Evolutionary conservation across 805 yeast genomes (phyloP).

Genomic region (Candida qinlingensis): DNA sequence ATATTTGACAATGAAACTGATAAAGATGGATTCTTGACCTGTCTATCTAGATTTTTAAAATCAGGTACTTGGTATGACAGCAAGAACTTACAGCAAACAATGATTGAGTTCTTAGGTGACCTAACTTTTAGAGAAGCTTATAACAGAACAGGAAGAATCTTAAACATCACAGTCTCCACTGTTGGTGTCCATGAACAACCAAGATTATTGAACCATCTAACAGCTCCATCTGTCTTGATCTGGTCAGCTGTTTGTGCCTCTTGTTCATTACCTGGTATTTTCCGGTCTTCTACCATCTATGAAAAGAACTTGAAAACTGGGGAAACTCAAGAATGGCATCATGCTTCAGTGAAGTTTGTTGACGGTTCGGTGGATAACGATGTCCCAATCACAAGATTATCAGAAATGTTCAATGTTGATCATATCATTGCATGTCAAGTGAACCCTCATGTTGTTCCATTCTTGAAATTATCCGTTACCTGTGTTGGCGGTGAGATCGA

Average conservation of each 20-base stretch:
- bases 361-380: constrained; percentile 97
- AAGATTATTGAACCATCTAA: constrained; percentile 67
- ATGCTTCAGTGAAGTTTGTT: constrained; percentile 70
- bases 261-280: constrained; percentile 89
- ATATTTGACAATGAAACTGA: constrained; percentile 40
- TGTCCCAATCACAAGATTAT: constrained; percentile 80
- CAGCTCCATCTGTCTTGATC: constrained; percentile 75
- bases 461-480: constrained; percentile 61
- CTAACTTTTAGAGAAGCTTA: constrained; percentile 92
- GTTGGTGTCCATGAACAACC: constrained; percentile 91
- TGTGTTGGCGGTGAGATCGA: constrained; percentile 68
- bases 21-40: constrained; percentile 40
- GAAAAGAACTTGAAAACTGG: constrained; percentile 78
- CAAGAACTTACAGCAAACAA: constrained; percentile 61
- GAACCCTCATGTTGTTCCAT: constrained; percentile 92
- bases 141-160: constrained; percentile 87
- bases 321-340: constrained; percentile 75
- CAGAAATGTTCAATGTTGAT: constrained; percentile 96
- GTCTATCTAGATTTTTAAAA: constrained; percentile 59
- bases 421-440: constrained; percentile 98
- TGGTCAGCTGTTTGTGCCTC: constrained; percentile 94
- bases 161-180: constrained; percentile 91
- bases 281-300: constrained; percentile 77
- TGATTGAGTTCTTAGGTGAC: constrained; percentile 78
- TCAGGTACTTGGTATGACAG: constrained; percentile 90